Evolutionary conservation across 2,329 filamentous ascomycete species (phyloP), one percentile per base, ranked within the genome.

Genomic region (Epicoccum nigrum): DNA sequence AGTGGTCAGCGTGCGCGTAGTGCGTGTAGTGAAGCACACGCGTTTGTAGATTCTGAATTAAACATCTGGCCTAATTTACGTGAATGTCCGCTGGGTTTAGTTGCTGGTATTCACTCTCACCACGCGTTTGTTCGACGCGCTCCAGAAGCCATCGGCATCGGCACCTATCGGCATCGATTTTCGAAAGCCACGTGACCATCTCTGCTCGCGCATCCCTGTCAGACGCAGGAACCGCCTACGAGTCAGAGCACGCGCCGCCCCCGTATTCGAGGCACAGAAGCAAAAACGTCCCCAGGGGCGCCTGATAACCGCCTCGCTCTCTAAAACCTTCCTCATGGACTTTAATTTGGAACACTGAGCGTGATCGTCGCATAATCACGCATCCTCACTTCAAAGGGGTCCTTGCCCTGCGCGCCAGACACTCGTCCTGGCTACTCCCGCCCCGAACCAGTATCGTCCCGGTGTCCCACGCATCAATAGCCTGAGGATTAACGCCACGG

Each of bases 361-460:
- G 23, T 25, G 23, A 25, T 25, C 23, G 9, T 25, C 23, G 9
- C 9, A 25, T 25, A 7, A 9, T 9, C 9, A 7, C 23, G 23
- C 23, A 25, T n/a, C n/a, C n/a, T n/a, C n/a, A n/a, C n/a, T n/a
- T n/a, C n/a, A n/a, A n/a, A n/a, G n/a, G n/a, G 23, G 23, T 25
- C 9, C 23, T 9, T 23, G 32, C 27, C 28, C 42, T 43, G 38
- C 21, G n/a, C 13, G n/a, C 21, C 12, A 25, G 32, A 38, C 27
- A 23, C 34, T 43, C 42, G 34, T 20, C 45, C 40, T 49, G 44
- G 40, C 45, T 48, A 31, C 51, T 54, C 51, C 51, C 51, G 51
- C 39, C 27, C 44, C 44, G 40, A 45, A 45, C 25, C 45, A 54
- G 45, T 45, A 48, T 54, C 44, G 34, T 37, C 20, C 31, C 27